Conservation (phyloP, 192 early-diverging fungal species). For the Geranomyces variabilis region DNA sequence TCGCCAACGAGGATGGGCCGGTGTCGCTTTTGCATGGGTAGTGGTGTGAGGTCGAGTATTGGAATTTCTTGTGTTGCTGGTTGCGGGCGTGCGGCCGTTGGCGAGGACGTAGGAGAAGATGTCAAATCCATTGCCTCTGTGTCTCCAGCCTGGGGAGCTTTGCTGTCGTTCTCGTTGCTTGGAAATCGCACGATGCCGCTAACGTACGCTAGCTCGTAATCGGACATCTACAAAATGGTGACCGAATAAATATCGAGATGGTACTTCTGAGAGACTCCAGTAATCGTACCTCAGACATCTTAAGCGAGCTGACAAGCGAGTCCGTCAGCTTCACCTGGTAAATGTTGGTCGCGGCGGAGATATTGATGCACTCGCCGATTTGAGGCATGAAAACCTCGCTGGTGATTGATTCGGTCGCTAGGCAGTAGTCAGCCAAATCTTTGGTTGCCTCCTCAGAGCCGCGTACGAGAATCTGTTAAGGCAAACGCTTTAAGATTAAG, state of each 20-base stretch:
- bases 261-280: too few species aligned
- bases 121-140: neutral
- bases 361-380: slow-evolving; percentile 83
- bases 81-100: slow-evolving; percentile 19
- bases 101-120: neutral
- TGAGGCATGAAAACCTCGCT: slow-evolving; percentile 82
- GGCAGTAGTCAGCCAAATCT: slow-evolving; percentile 65
- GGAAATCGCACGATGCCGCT: slow-evolving; percentile 73
- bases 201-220: slow-evolving; percentile 78
- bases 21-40: slow-evolving; percentile 48
- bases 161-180: slow-evolving; percentile 2
- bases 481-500: neutral
- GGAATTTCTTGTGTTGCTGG: slow-evolving; percentile 59
- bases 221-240: slow-evolving; percentile 54
- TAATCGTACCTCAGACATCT: slow-evolving; percentile 66
- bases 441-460: slow-evolving; percentile 74
- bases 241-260: neutral
- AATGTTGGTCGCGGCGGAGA: slow-evolving; percentile 85
- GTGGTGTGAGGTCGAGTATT: slow-evolving; percentile 67
- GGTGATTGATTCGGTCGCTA: slow-evolving; percentile 70
- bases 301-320: slow-evolving; percentile 78
- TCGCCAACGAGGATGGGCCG: slow-evolving; percentile 84
- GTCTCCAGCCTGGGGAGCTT: neutral
- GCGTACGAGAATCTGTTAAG: slow-evolving; percentile 76
- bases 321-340: slow-evolving; percentile 89